Base-by-base conservation (phyloP, 495 filamentous ascomycete genomes). In the Sordaria brevicollis region DNA sequence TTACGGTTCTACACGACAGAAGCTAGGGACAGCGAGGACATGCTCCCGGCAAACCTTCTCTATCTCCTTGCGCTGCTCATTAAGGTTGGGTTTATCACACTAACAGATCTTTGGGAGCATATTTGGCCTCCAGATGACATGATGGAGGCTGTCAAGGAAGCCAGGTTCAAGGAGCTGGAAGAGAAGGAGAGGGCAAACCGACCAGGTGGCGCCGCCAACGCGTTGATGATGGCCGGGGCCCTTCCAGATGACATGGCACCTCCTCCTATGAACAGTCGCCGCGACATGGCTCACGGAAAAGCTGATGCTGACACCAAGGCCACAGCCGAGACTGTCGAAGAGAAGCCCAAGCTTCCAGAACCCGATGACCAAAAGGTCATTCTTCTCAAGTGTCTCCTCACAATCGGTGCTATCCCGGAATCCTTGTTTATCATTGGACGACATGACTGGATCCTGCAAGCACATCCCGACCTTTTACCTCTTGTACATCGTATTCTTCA, bases 21-120 rank as follows among this genome's bases (percentile, higher is more conserved):
- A 8, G 92, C 91, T 36, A 87, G 92, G 37, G 85, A 86, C 6
- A 66, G 73, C n/a, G 76, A 79, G 4, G 93, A 96, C 72, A 80
- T 85, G 11, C 82, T 97, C 5, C 94, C 96, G 0, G 89, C 93
- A 57, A 98, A 98, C 74, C 85, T 99, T 13, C 91, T 97, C 65
- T 94, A 93, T 71, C 88, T 98, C 7, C 89, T 93, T 2, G 93
- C 96, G 0, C 82, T 98, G 33, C 86, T 99, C 41, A 97, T 99
- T 80, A 98, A 98, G 79, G 90, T 96, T 65, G 96, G 96, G 29
- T 98, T 99, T 78, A 93, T 99, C 70, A 97, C 94, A n/a, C 83
- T 99, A 3, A 87, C 88, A 41, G 95, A 98, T 74, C 82, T 99
- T 25, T 97, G 97, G 78, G 89, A 94, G 38, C 96, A 98, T 75